These are phyloP conservation scores for Suzukiozyma palmioleophila DNA, from an alignment of 1,139 yeast genomes.

Conservation along the genomic window DNA sequence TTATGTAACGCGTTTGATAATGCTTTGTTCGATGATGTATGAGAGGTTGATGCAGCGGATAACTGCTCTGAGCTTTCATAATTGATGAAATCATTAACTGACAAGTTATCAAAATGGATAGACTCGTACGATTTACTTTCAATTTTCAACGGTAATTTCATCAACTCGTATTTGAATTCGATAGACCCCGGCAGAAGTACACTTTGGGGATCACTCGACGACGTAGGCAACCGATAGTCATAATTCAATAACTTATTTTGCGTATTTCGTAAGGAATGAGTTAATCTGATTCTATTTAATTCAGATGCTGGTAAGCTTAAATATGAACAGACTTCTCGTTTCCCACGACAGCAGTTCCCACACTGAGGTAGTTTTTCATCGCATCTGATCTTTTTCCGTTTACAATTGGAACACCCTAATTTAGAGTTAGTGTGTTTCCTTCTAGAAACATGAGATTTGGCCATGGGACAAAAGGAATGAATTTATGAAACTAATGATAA, in stretches of 20 bases:
- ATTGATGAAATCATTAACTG: slow-evolving; percentile 16
- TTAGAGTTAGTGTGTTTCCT: slow-evolving; percentile 41
- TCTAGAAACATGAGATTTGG: slow-evolving; percentile 16
- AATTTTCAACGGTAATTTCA: slow-evolving; percentile 19
- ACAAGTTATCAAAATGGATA: slow-evolving; percentile 19
- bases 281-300: slow-evolving; percentile 21
- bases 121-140: slow-evolving; percentile 22
- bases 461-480: slow-evolving; percentile 2
- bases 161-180: slow-evolving; percentile 24
- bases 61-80: slow-evolving; percentile 4
- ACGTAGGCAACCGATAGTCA: slow-evolving; percentile 27
- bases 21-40: slow-evolving; percentile 1
- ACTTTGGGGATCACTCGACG: slow-evolving; percentile 8
- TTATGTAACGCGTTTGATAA: slow-evolving; percentile 9
- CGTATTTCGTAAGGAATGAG: slow-evolving; percentile 26
- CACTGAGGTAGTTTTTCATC: slow-evolving; percentile 44
- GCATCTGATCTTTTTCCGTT: slow-evolving; percentile 42
- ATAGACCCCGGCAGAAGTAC: slow-evolving; percentile 8
- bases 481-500: background rate
- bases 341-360: slow-evolving; percentile 33
- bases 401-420: slow-evolving; percentile 42
- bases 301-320: slow-evolving; percentile 20
- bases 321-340: slow-evolving; percentile 31
- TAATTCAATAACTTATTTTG: slow-evolving; percentile 26
- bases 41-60: slow-evolving; percentile 4